phyloP scores from a whole-genome alignment of 768 basidiomycete species.

The Roridomyces roridus region DNA sequence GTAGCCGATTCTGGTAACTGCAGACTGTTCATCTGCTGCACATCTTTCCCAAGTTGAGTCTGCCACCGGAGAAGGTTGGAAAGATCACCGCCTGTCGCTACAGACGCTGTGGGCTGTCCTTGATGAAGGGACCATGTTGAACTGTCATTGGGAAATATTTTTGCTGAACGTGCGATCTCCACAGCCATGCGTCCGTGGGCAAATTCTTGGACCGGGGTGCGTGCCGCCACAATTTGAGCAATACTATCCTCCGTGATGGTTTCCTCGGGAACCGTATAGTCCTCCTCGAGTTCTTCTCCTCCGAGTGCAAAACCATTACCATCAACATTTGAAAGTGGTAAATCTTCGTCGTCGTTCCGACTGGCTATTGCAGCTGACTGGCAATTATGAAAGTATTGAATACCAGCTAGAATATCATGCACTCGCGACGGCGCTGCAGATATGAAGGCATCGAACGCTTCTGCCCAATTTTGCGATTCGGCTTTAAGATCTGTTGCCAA shows the following conservation, averaged over 20 bases:
- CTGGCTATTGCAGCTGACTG: conserved; percentile 7
- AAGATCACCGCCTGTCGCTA: neutral
- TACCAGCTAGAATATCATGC: conserved; percentile 4
- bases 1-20: neutral
- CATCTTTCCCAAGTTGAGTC: neutral
- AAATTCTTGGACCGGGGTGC: too few species aligned
- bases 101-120: conserved; percentile 3
- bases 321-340: neutral
- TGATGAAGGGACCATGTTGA: conserved; percentile 12
- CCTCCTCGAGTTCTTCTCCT: neutral
- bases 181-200: too few species aligned
- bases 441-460: conserved; percentile 5
- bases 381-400: conserved; percentile 19
- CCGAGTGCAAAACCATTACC: neutral
- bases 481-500: conserved; percentile 25
- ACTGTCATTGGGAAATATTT: conserved; percentile 13
- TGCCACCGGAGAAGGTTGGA: neutral
- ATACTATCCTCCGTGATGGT: too few species aligned
- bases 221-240: too few species aligned
- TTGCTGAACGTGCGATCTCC: too few species aligned
- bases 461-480: neutral
- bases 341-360: too few species aligned
- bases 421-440: neutral
- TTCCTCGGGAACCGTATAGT: too few species aligned
- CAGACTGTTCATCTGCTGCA: neutral